Evolutionary conservation across 257 asterid genomes (phyloP).

Genomic region (Linaria vulgaris): DNA sequence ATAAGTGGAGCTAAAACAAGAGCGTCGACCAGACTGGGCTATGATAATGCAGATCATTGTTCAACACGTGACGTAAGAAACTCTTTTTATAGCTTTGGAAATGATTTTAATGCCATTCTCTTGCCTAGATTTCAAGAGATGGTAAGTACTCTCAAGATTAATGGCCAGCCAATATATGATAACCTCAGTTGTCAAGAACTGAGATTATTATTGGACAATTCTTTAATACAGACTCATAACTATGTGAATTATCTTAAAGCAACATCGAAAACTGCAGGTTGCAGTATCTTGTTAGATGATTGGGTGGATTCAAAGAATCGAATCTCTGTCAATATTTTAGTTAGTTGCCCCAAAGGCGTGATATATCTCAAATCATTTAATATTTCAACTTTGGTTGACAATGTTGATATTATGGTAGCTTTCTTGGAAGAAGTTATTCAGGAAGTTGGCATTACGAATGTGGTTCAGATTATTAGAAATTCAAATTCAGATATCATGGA

Average conservation of each 20-base stretch:
- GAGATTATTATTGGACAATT: too few species aligned
- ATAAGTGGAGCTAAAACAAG: too few species aligned
- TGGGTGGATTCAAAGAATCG: slow-evolving; percentile 30
- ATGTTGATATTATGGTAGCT: slow-evolving; percentile 16
- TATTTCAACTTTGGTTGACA: slow-evolving; percentile 23
- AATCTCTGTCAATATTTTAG: slow-evolving; percentile 29
- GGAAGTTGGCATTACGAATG: slow-evolving; percentile 35
- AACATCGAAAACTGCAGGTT: slow-evolving; percentile 33
- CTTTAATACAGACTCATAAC: not conserved
- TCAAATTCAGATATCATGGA: slow-evolving; percentile 28
- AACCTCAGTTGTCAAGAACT: too few species aligned
- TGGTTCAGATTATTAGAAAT: slow-evolving; percentile 31
- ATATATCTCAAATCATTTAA: slow-evolving; percentile 28
- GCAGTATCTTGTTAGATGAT: slow-evolving; percentile 40
- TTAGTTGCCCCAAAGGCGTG: slow-evolving; percentile 33
- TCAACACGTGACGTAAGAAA: too few species aligned
- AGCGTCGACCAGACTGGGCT: too few species aligned
- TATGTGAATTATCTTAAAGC: slow-evolving; percentile 24
- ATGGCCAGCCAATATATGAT: too few species aligned
- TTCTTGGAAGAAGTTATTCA: slow-evolving; percentile 23
- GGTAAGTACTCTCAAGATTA: too few species aligned
- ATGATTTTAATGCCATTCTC: too few species aligned
- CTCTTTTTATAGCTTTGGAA: too few species aligned
- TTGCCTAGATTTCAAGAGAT: too few species aligned
- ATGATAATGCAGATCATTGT: too few species aligned